Evolutionary conservation across 768 basidiomycete genomes (phyloP).

Genomic region (Tubosaeta sp.): DNA sequence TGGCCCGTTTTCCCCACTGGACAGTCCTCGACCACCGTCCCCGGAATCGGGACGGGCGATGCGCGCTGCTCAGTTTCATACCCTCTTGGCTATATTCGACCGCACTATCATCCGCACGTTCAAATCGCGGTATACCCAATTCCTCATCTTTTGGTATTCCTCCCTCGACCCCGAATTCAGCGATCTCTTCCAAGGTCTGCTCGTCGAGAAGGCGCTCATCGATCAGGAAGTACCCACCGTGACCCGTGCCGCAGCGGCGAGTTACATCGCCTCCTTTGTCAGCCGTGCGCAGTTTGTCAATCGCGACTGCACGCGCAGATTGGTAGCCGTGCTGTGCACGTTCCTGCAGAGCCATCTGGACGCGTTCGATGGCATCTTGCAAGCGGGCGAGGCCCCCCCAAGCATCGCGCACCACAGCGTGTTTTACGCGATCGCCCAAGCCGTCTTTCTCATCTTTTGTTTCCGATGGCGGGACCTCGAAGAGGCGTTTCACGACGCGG

Average conservation of each 20-base stretch:
- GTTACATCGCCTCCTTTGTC: constrained; percentile 90
- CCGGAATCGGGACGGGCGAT: constrained; percentile 35
- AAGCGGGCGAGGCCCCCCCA: constrained; percentile 32
- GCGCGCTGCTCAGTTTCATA: constrained; percentile 69
- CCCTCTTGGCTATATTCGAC: constrained; percentile 90
- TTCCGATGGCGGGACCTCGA: constrained; percentile 92
- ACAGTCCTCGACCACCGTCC: constrained; percentile 22
- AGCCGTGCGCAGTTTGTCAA: constrained; percentile 86
- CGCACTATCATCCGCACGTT: constrained; percentile 91
- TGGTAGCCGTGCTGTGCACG: constrained; percentile 80
- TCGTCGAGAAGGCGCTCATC: constrained; percentile 88
- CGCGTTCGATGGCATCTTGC: constrained; percentile 50
- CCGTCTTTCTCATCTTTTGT: constrained; percentile 95
- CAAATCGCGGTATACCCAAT: constrained; percentile 96
- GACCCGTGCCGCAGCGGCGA: constrained; percentile 87
- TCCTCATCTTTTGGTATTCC: constrained; percentile 92
- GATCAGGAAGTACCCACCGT: constrained; percentile 55
- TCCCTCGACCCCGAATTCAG: constrained; percentile 86
- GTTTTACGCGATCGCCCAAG: constrained; percentile 90
- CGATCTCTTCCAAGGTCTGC: constrained; percentile 90
- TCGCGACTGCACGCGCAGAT: constrained; percentile 63
- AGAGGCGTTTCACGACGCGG: constrained; percentile 55
- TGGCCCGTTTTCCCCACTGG: constrained; percentile 16
- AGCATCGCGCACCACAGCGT: constrained; percentile 52
- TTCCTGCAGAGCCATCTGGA: constrained; percentile 79